Percentiles rank a stretch among this genome's conserved stretches.
Evolutionary conservation across 2,329 filamentous ascomycete genomes (phyloP).

Genomic region (Xylaria sp.): DNA sequence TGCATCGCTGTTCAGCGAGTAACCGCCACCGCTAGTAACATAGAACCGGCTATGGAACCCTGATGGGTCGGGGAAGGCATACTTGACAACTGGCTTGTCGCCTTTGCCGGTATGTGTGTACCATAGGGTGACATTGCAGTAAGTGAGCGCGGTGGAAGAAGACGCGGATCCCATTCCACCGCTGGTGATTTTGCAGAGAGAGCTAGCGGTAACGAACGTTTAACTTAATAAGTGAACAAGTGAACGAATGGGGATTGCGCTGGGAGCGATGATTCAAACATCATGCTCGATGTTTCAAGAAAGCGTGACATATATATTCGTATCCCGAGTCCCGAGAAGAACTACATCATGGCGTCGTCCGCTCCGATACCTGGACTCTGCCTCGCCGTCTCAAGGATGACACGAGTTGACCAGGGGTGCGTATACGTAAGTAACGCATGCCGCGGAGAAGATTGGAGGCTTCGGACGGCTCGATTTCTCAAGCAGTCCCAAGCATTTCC

Average conservation of each 20-base stretch:
- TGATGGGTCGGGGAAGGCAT: slow-evolving; percentile 51
- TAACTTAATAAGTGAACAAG: neutral
- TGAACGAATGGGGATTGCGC: neutral
- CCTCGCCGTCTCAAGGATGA: neutral
- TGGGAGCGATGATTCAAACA: neutral
- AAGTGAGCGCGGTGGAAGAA: slow-evolving; percentile 44
- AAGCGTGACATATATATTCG: neutral
- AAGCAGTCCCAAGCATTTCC: neutral
- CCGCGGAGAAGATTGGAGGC: slow-evolving; percentile 3
- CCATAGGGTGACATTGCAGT: slow-evolving; percentile 53
- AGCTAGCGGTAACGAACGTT: slow-evolving; percentile 45
- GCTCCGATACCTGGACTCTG: neutral
- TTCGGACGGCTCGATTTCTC: neutral
- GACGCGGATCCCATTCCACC: slow-evolving; percentile 37
- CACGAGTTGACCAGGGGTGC: neutral
- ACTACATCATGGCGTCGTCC: neutral
- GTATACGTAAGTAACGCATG: slow-evolving; percentile 4
- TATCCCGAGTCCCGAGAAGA: neutral
- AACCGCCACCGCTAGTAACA: slow-evolving; percentile 58
- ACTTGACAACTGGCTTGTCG: slow-evolving; percentile 51
- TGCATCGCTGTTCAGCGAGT: slow-evolving; percentile 52
- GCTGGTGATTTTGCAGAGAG: slow-evolving; percentile 52
- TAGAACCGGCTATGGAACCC: slow-evolving; percentile 59
- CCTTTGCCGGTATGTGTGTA: slow-evolving; percentile 51
- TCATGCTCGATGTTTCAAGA: neutral